phyloP scores from a whole-genome alignment of 1,139 yeast genomes.

The Candida pseudocylindracea region DNA sequence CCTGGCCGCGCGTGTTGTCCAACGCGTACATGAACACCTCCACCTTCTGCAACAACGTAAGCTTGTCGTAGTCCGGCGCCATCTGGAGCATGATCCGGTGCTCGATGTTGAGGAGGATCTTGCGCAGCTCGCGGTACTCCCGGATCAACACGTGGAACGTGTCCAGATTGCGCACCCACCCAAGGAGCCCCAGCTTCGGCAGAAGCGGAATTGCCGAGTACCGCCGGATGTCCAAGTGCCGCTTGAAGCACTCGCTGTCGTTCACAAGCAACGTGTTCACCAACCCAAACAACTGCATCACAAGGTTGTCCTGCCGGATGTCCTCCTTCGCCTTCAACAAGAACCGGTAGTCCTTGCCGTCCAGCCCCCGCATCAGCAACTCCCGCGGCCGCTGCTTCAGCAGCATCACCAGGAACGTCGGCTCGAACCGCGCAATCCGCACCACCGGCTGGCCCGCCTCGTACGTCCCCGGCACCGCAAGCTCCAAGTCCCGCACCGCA shows the following conservation, averaged over 20 bases:
- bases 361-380: constrained; percentile 59
- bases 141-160: constrained; percentile 86
- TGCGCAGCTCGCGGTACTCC: constrained; percentile 82
- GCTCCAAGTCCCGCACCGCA: constrained; percentile 55
- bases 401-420: constrained; percentile 71
- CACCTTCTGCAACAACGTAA: constrained; percentile 76
- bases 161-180: constrained; percentile 96
- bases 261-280: constrained; percentile 77
- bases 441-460: constrained; percentile 66
- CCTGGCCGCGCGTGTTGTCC: constrained; percentile 93
- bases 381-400: constrained; percentile 94
- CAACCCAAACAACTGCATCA: constrained; percentile 92
- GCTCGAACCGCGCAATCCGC: constrained; percentile 54
- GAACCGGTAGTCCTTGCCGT: constrained; percentile 76
- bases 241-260: constrained; percentile 89
- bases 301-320: constrained; percentile 90
- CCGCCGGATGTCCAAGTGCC: constrained; percentile 83
- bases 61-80: constrained; percentile 93
- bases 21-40: constrained; percentile 93
- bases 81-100: constrained; percentile 91
- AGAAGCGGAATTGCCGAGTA: constrained; percentile 89
- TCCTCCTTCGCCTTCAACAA: constrained; percentile 91
- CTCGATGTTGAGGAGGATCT: constrained; percentile 75
- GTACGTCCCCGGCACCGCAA: constrained; percentile 91
- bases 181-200: constrained; percentile 88